Evolutionary conservation across 345 rosid genomes (phyloP), one percentile per base, ranked within the genome.

Genomic region (Arabis alpina): DNA sequence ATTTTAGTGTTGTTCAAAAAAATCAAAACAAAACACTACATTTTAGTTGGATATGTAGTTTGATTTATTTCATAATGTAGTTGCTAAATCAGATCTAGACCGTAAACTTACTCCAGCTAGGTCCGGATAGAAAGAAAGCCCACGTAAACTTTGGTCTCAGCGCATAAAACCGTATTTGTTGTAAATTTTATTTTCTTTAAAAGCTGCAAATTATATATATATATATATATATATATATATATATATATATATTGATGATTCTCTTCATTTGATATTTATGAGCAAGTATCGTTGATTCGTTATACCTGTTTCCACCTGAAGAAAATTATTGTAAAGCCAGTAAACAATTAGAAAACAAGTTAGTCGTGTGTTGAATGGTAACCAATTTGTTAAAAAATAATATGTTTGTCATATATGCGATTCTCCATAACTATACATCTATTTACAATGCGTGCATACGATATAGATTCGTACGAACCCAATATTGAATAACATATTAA

Each of bases 391-490:
- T 24, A 9, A 9, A 52, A 14, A 56, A 19, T 19, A 16, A 14
- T n/a, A 27, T 10, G 15, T 50, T 16, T 44, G 52, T 41, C 9
- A 23, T 13, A 45, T 45, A 0, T 63, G 40, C 15, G 25, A 10
- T 42, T 54, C 58, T 39, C 42, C 13, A 55, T 54, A 8, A 54
- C 71, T 65, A 27, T 56, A 57, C 71, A 50, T 56, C 65, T 73
- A n/a, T 34, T 32, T 23, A 44, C 56, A 63, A 54, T 73, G 59
- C 64, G 43, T 61, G 74, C 70, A 39, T 30, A 75, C 45, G 34
- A 55, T 62, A 40, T 30, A 68, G 48, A 75, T 75, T 75, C 70
- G 64, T 40, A 36, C 54, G 69, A 68, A 61, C 23, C 70, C 74
- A 68, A 54, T 27, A 36, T 16, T 23, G 57, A 60, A 43, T 42